These are phyloP conservation scores for Panicum miliaceum DNA, from an alignment of 176 grass and related monocot species.

Conservation along the genomic window DNA sequence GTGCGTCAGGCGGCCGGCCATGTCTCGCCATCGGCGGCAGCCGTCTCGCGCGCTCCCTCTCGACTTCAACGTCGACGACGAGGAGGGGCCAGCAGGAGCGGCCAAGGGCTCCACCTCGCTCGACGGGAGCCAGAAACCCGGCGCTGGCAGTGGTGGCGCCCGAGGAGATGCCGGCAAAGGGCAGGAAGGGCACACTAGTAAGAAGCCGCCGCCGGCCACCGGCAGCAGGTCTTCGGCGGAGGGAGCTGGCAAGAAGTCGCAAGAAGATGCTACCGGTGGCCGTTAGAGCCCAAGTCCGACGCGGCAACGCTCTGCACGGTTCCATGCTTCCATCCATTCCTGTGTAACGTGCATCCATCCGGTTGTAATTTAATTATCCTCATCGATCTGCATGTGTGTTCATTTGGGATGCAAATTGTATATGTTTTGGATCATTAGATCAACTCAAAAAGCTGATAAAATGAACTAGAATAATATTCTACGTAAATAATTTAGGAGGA, in stretches of 20 bases:
- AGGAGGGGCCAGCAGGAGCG: neutral
- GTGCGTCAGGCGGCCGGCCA: neutral
- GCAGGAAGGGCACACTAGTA: constrained; percentile 26
- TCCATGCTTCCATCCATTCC: neutral
- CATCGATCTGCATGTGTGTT: no score
- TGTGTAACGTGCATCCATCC: neutral
- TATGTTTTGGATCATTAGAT: no score
- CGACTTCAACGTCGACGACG: constrained; percentile 38
- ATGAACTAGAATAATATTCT: no score
- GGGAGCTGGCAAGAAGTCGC: neutral
- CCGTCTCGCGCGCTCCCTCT: constrained; percentile 48
- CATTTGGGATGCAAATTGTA: no score
- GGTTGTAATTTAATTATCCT: neutral
- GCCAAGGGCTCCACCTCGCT: constrained; percentile 20
- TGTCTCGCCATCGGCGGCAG: constrained; percentile 60
- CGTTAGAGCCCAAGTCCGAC: neutral
- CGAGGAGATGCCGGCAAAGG: constrained; percentile 16
- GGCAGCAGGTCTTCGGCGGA: neutral
- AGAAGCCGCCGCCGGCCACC: constrained; percentile 26
- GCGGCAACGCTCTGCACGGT: neutral
- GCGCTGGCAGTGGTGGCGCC: neutral
- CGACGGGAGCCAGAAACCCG: neutral
- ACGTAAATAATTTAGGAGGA: no score
- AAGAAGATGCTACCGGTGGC: neutral
- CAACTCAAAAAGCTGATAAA: no score